Evolutionary conservation across 768 basidiomycete genomes (phyloP), one percentile per base, ranked within the genome.

Genomic region (Russula abietina): DNA sequence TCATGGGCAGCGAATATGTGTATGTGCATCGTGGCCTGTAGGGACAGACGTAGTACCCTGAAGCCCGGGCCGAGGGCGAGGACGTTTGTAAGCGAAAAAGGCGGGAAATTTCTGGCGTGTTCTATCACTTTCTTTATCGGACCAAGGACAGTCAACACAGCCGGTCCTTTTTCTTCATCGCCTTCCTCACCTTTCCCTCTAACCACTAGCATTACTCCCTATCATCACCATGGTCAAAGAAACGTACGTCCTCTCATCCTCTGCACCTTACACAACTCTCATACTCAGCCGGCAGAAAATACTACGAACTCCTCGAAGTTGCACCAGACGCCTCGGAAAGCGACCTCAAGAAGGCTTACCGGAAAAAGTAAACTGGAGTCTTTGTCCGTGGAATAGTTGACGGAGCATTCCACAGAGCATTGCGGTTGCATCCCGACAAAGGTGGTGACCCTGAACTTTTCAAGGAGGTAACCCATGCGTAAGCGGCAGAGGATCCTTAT

Each of bases 391-490:
- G 59, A n/a, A 22, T n/a, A 16, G 52, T 48, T 54, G 58, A 56
- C 26, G 5, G 41, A 39, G 26, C 46, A 38, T 48, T 49, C 60
- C 64, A 46, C 62, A 94, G 92, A 74, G 92, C 92, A 11, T 75
- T 94, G 55, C 84, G 88, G 61, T 76, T 93, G 67, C 92, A 94
- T 73, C 92, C 92, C 24, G 92, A 94, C 81, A 95, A 95, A 76
- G 93, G 94, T 52, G 94, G 94, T 61, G 95, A 97, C 70, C 93
- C 93, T 28, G 96, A 98, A 75, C 75, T 90, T 58, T 98, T 98
- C 87, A 98, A 98, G 73, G 93, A 98, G 73, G 89, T 98, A 41
- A 95, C 92, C 11, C 92, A 93, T 78, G 92, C 92, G 89, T 93
- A 80, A 65, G 91, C 81, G n/a, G 26, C 61, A 61, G 12, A 39